Evolutionary conservation across 2,329 filamentous ascomycete species (phyloP).

Genomic region (Cercospora brassicicola): DNA sequence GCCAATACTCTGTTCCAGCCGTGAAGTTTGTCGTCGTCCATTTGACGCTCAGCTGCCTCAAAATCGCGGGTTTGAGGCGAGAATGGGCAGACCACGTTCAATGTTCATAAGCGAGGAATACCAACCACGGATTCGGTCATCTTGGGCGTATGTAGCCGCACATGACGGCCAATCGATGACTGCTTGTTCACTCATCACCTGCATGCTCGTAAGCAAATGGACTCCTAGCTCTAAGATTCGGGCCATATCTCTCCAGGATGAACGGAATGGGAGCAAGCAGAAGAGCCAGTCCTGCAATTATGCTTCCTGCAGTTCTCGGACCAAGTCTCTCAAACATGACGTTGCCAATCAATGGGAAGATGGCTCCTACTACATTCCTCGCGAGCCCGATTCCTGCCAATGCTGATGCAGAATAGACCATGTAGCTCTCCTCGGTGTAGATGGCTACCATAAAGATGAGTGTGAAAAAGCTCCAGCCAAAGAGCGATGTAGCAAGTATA

Average conservation of each 20-base stretch:
- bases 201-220: conserved; percentile 44
- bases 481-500: conserved; percentile 51
- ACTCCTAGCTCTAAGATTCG: conserved; percentile 40
- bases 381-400: conserved; percentile 45
- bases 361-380: conserved; percentile 42
- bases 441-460: conserved; percentile 54
- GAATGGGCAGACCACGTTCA: background rate
- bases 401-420: conserved; percentile 45
- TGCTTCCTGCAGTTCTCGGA: conserved; percentile 42
- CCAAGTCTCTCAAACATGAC: conserved; percentile 43
- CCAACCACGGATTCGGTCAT: background rate
- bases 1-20: background rate
- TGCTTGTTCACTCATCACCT: conserved; percentile 31
- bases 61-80: background rate
- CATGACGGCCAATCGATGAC: background rate
- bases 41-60: background rate
- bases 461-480: conserved; percentile 54
- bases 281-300: conserved; percentile 43
- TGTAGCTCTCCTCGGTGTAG: conserved; percentile 53
- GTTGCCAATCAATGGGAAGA: conserved; percentile 44
- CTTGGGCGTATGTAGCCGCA: background rate
- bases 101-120: background rate
- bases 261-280: conserved; percentile 28
- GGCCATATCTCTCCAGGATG: conserved; percentile 39
- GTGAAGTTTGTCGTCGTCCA: background rate